Evolutionary conservation across 805 yeast species (phyloP), one percentile per base, ranked within the genome.

Genomic region (Zygosaccharomyces bisporus): DNA sequence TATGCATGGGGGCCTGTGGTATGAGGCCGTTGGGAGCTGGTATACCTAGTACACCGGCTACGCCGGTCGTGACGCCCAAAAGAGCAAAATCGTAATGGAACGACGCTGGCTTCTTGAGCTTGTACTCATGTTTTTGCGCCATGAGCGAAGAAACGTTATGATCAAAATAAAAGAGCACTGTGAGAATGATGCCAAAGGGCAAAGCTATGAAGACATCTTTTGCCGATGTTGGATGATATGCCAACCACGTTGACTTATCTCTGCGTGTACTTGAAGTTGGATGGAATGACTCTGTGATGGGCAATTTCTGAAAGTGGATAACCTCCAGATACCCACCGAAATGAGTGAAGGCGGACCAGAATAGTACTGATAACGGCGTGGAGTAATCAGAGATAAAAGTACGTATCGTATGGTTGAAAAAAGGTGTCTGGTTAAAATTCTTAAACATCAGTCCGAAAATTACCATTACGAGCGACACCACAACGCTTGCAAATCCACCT

Each of bases 1-100:
- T 89, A 56, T 91, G 99, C 27, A 93, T 61, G 2, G 98, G 98
- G 0, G 99, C 98, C 63, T 91, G 99, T 1, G 99, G 99, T 34
- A 91, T 91, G 24, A 91, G 71, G 0, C 99, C 99, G 65, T 93
- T 93, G 0, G 98, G 98, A 2, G 97, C 89, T 0, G 98, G 99
- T 2, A 93, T 73, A 0, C 98, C 99, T 8, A 91, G 58, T 1
- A 91, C 64, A 0, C 98, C 98, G 2, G 95, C 73, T 1, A 91
- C 63, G 0, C 95, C 95, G 0, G 98, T 93, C 4, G 90, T 83
- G 6, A 87, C 60, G 0, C 98, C 98, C 27, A 91, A 69, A 18
- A 93, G 66, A 32, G 84, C 75, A 57, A 90, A 85, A 65, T 91
- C 99, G 80, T 88, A 93, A 66, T 93, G 98, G 64, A 93, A 93